Conservation (phyloP, 768 basidiomycete species). For the Leucocoprinus leucothites region DNA sequence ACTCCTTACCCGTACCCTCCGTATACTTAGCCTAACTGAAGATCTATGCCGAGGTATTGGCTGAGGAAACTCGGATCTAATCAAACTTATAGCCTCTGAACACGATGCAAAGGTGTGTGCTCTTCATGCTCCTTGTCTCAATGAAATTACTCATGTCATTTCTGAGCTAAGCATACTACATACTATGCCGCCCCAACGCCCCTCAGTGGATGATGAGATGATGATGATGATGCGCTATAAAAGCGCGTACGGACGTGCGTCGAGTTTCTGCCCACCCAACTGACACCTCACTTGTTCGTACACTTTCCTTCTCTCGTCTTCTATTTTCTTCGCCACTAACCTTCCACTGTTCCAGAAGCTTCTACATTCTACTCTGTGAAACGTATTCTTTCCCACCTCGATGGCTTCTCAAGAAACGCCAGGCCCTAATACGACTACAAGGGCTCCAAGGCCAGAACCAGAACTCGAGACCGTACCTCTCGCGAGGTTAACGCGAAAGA, state of each 20-base stretch:
- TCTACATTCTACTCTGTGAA: background rate
- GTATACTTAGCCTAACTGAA: background rate
- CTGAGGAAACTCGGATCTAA: background rate
- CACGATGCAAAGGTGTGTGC: slow-evolving; percentile 10
- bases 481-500: slow-evolving; percentile 9
- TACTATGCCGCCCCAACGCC: background rate
- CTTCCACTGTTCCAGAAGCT: background rate
- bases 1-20: background rate
- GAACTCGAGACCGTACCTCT: slow-evolving; percentile 8
- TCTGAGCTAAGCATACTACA: background rate
- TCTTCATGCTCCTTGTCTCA: background rate
- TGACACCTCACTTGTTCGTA: too few species aligned
- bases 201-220: too few species aligned
- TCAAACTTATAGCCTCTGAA: background rate
- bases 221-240: slow-evolving; percentile 1
- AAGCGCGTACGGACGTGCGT: background rate
- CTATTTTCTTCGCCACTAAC: background rate
- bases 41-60: too few species aligned
- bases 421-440: background rate
- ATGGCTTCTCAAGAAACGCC: background rate
- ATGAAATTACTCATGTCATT: background rate
- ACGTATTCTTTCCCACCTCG: background rate
- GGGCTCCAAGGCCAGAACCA: slow-evolving; percentile 4
- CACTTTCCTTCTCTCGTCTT: background rate
- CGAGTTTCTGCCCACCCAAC: too few species aligned